phyloP scores from a whole-genome alignment of 805 yeast genomes.

The Yamadazyma akitaensis region DNA sequence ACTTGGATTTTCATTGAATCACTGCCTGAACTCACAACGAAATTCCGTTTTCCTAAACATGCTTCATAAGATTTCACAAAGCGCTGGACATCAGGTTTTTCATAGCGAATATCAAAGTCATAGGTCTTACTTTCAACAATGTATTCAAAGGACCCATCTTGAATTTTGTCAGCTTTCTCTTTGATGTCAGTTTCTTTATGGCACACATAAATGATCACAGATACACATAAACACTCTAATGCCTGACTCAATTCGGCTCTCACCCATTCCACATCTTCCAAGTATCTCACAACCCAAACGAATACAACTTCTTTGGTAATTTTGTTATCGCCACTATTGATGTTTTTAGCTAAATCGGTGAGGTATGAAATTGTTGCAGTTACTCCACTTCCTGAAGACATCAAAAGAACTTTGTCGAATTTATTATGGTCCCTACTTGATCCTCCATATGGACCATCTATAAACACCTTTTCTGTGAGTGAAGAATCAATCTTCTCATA shows the following conservation, averaged over 20 bases:
- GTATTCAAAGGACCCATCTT: not conserved
- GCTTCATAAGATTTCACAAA: not conserved
- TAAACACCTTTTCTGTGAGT: conserved; percentile 28
- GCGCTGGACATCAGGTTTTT: not conserved
- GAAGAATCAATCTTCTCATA: conserved; percentile 28
- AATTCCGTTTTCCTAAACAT: conserved; percentile 27
- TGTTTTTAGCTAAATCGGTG: conserved; percentile 20
- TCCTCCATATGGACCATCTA: conserved; percentile 63
- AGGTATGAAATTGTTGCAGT: conserved; percentile 48
- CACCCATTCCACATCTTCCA: conserved; percentile 39
- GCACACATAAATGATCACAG: conserved; percentile 25
- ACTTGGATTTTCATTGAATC: conserved; percentile 35
- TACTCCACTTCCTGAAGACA: conserved; percentile 53
- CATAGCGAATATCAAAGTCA: conserved; percentile 13
- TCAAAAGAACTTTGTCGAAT: conserved; percentile 41
- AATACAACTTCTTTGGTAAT: conserved; percentile 31
- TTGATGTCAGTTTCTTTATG: not conserved
- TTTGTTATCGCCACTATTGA: conserved; percentile 9
- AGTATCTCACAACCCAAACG: conserved; percentile 42
- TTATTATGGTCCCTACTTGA: conserved; percentile 41
- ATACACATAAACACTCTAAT: conserved; percentile 19
- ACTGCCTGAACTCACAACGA: conserved; percentile 47
- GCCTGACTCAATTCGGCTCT: conserved; percentile 31
- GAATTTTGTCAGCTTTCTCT: not conserved
- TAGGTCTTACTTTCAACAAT: not conserved